Percentiles rank a stretch among this genome's conserved stretches.
phyloP scores from a whole-genome alignment of 768 basidiomycete genomes.

The Lactarius sp. region DNA sequence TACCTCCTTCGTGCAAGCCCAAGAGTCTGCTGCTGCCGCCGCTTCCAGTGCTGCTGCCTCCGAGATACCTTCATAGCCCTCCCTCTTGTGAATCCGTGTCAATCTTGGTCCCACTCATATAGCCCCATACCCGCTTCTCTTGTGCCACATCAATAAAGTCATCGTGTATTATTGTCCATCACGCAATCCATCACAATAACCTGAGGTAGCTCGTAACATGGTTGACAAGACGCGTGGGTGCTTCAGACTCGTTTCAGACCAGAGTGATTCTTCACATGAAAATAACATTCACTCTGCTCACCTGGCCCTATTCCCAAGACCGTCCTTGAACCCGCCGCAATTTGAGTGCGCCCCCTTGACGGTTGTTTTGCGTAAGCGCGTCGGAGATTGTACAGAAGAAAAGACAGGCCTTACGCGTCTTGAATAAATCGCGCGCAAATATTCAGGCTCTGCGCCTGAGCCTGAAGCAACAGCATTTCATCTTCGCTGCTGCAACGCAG shows the following conservation, averaged over 20 bases:
- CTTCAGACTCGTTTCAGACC: conserved; percentile 31
- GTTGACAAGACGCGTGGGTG: conserved; percentile 75
- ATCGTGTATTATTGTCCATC: not conserved
- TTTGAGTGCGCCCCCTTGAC: conserved; percentile 75
- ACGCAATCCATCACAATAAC: conserved; percentile 45
- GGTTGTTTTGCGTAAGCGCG: not conserved
- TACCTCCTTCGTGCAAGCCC: conserved; percentile 22
- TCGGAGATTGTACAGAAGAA: not conserved
- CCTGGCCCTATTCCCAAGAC: conserved; percentile 90
- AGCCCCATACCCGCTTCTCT: not conserved
- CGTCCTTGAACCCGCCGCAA: conserved; percentile 75
- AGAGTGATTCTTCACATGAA: not conserved
- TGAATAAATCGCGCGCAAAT: conserved; percentile 82
- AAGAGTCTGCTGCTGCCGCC: conserved; percentile 17
- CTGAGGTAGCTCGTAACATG: conserved; percentile 71
- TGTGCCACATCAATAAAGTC: not conserved
- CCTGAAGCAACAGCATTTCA: conserved; percentile 75
- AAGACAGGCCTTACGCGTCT: conserved; percentile 58
- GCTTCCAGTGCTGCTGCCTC: conserved; percentile 17
- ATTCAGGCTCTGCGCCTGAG: conserved; percentile 77
- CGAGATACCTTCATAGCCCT: not conserved
- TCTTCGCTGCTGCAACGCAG: conserved; percentile 75
- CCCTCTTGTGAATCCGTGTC: not conserved
- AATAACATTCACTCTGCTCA: conserved; percentile 30
- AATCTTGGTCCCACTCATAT: not conserved